Evolutionary conservation across 345 rosid genomes (phyloP).

Genomic region (Pistacia vera): DNA sequence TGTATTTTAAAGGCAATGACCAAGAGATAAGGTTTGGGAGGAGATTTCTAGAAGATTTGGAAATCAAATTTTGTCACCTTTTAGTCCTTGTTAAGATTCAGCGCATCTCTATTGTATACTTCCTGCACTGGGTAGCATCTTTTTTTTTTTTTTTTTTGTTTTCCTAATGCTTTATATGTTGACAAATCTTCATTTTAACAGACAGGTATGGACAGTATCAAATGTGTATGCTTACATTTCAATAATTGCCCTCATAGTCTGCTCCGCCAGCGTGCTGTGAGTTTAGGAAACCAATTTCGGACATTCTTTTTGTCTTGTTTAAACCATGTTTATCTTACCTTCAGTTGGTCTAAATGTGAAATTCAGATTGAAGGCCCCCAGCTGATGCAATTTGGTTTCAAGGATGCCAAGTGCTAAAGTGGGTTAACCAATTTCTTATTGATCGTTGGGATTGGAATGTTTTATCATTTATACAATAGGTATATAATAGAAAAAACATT

Average conservation of each 20-base stretch:
- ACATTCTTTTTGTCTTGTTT: constrained; percentile 3
- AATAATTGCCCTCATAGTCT: constrained; percentile 48
- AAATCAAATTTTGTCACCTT: background rate
- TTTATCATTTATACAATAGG: constrained; percentile 59
- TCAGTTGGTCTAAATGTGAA: constrained; percentile 3
- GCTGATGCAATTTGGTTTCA: constrained; percentile 50
- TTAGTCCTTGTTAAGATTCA: background rate
- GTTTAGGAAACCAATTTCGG: constrained; percentile 15
- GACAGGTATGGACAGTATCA: constrained; percentile 61
- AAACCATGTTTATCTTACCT: background rate
- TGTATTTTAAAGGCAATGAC: background rate
- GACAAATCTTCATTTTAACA: constrained; percentile 16
- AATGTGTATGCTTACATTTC: constrained; percentile 56
- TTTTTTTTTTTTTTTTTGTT: background rate
- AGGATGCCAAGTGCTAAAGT: constrained; percentile 52
- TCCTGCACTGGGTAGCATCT: background rate
- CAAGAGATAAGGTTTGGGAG: background rate
- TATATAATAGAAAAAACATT: background rate
- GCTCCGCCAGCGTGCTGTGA: constrained; percentile 52
- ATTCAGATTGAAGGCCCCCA: constrained; percentile 57
- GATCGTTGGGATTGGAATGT: constrained; percentile 55
- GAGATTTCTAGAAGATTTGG: background rate
- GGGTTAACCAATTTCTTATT: constrained; percentile 43
- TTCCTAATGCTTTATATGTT: background rate
- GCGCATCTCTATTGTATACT: background rate